Conservation (phyloP, 2,329 filamentous ascomycete species). For the Colletotrichum higginsianum region DNA sequence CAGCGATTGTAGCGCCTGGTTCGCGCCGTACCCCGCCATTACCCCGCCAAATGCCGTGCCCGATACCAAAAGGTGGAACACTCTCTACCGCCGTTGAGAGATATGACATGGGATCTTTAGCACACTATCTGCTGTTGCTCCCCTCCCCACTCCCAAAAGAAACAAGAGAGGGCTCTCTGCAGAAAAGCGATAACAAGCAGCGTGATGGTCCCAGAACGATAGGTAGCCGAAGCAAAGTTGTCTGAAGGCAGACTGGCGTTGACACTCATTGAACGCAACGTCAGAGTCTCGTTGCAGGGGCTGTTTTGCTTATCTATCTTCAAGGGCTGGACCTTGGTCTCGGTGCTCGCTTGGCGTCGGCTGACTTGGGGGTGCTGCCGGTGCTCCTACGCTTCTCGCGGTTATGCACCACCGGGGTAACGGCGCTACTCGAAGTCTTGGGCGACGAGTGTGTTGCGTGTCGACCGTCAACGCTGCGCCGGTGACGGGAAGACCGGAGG, state of each 20-base stretch:
- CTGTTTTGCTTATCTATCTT: background rate
- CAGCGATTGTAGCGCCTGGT: conserved; percentile 30
- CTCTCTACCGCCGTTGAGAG: conserved; percentile 25
- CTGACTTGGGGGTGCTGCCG: conserved; percentile 21
- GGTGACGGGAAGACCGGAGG: conserved; percentile 23
- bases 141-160: conserved; percentile 10
- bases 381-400: conserved; percentile 33
- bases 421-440: conserved; percentile 17
- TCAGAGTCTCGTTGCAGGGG: background rate
- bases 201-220: conserved; percentile 18
- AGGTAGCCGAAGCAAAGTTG: background rate
- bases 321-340: conserved; percentile 34
- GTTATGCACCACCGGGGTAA: background rate
- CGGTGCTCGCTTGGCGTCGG: conserved; percentile 26
- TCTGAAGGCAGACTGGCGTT: conserved; percentile 8
- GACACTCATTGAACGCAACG: conserved; percentile 18
- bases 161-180: conserved; percentile 2
- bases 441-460: conserved; percentile 13
- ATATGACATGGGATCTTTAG: conserved; percentile 19
- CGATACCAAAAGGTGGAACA: conserved; percentile 35
- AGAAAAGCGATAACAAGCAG: conserved; percentile 11
- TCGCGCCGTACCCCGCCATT: conserved; percentile 43
- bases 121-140: conserved; percentile 12
- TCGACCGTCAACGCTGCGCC: conserved; percentile 24
- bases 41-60: conserved; percentile 42